These are phyloP conservation scores for Helicostylum pulchrum DNA, from an alignment of 192 early-diverging fungal species.

Conservation along the genomic window DNA sequence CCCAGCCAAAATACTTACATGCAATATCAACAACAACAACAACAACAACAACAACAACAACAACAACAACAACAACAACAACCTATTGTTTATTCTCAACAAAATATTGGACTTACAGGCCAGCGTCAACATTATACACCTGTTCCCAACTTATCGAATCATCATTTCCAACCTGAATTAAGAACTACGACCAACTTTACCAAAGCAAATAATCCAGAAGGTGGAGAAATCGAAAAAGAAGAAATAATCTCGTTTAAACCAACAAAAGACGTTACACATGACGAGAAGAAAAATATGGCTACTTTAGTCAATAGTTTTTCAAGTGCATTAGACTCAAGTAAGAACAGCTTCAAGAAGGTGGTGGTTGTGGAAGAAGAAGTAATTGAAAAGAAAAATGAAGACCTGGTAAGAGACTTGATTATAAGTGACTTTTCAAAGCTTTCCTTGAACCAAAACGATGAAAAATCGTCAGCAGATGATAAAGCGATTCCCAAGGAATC, in stretches of 20 bases:
- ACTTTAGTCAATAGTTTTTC: slow-evolving; percentile 1
- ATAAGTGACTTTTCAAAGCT: slow-evolving; percentile 10
- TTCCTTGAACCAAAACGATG: neutral
- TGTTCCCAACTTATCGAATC: neutral
- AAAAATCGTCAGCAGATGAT: neutral
- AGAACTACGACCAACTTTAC: slow-evolving; percentile 7
- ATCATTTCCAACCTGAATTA: slow-evolving; percentile 5
- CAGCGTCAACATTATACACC: slow-evolving; percentile 9
- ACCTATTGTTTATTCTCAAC: neutral
- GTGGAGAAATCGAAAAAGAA: neutral
- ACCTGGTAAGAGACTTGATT: neutral
- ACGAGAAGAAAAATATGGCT: neutral
- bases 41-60: too few species aligned
- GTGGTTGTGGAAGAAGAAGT: too few species aligned
- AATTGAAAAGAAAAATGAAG: neutral
- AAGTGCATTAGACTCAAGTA: too few species aligned
- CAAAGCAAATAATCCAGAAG: neutral
- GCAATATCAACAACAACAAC: neutral
- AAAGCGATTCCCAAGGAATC: neutral
- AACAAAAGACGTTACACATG: neutral
- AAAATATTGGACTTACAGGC: neutral
- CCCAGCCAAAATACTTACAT: slow-evolving; percentile 1
- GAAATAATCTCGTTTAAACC: neutral
- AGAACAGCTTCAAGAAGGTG: too few species aligned
- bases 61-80: too few species aligned